phyloP scores from a whole-genome alignment of 345 rosid species.

The Erodium maritimum region DNA sequence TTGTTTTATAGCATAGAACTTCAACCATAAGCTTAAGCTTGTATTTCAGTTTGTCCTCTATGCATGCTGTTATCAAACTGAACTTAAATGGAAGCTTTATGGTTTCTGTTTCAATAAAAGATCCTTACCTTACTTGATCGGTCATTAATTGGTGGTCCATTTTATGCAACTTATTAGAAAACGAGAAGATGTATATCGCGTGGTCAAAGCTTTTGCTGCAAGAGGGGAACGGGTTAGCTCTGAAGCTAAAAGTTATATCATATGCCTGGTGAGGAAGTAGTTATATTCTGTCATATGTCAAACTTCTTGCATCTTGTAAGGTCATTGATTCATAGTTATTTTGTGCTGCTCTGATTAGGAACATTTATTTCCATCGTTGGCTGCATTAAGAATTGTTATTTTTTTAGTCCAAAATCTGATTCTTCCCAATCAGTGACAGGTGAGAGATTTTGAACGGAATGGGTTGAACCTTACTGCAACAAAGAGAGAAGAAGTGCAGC shows the following conservation, averaged over 20 bases:
- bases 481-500: slow-evolving; percentile 70
- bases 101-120: slow-evolving; percentile 1
- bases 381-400: not conserved
- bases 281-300: slow-evolving; percentile 1
- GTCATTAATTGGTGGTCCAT: slow-evolving; percentile 15
- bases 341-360: not conserved
- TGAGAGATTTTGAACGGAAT: slow-evolving; percentile 77
- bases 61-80: no score
- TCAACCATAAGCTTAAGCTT: no score
- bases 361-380: not conserved
- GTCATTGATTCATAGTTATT: not conserved
- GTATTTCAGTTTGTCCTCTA: no score
- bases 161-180: slow-evolving; percentile 51
- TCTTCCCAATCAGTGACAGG: slow-evolving; percentile 75
- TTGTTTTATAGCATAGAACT: no score
- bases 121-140: not conserved
- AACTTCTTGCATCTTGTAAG: slow-evolving; percentile 3
- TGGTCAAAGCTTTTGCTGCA: slow-evolving; percentile 48
- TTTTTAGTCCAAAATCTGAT: slow-evolving; percentile 26
- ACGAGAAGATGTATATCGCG: slow-evolving; percentile 74
- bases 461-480: slow-evolving; percentile 74
- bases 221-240: slow-evolving; percentile 46
- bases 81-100: not conserved
- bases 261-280: slow-evolving; percentile 62
- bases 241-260: slow-evolving; percentile 50